A percentile compares a stretch with the other conserved stretches of the same genome.
Evolutionary conservation across 768 basidiomycete species (phyloP).

Genomic region (Lyophyllum atratum): DNA sequence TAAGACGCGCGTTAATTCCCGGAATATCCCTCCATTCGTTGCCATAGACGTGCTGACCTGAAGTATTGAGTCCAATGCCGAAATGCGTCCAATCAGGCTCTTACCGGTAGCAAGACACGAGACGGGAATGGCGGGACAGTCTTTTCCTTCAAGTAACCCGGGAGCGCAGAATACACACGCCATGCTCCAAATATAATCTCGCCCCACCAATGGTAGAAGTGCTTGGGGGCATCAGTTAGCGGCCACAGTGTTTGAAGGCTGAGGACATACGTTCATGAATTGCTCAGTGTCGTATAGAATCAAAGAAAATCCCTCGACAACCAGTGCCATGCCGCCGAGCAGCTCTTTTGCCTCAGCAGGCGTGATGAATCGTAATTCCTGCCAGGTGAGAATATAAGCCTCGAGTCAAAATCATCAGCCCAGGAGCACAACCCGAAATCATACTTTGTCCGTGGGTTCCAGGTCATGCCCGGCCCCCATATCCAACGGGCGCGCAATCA

Average conservation of each 20-base stretch:
- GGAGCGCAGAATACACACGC: slow-evolving; percentile 21
- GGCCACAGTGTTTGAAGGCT: background rate
- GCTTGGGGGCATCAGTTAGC: slow-evolving; percentile 6
- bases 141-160: background rate
- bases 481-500: slow-evolving; percentile 37
- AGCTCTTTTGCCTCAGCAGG: slow-evolving; percentile 14
- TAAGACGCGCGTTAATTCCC: slow-evolving; percentile 45
- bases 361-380: slow-evolving; percentile 22
- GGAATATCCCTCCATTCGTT: slow-evolving; percentile 24
- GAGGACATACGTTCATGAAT: slow-evolving; percentile 22
- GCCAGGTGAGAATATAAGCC: background rate
- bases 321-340: slow-evolving; percentile 18
- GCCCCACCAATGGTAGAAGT: slow-evolving; percentile 30
- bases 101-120: slow-evolving; percentile 25
- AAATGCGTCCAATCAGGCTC: background rate
- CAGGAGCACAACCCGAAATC: background rate
- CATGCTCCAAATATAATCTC: slow-evolving; percentile 26
- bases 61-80: background rate
- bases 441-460: slow-evolving; percentile 32
- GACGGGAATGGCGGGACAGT: slow-evolving; percentile 11
- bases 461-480: slow-evolving; percentile 19
- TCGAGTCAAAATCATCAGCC: background rate
- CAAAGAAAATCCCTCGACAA: slow-evolving; percentile 18
- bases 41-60: slow-evolving; percentile 16
- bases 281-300: slow-evolving; percentile 24